Conservation (phyloP, 2,329 filamentous ascomycete species). For the Periconia sp. region DNA sequence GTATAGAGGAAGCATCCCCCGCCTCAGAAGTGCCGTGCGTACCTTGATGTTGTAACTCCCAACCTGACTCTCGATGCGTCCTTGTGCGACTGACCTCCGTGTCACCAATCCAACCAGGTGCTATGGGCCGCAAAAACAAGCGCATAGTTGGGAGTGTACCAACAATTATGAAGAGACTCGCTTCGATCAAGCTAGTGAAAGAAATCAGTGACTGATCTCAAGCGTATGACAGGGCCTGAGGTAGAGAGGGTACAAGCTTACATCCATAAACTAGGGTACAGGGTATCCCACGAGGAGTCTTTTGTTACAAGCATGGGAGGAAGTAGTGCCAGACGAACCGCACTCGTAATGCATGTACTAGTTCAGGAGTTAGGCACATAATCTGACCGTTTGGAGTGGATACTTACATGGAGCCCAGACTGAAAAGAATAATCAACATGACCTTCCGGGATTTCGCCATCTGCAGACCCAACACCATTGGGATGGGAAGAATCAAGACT, state of each 20-base stretch:
- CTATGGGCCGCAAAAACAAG: slow-evolving; percentile 43
- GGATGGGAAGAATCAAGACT: slow-evolving; percentile 13
- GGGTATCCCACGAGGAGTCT: slow-evolving; percentile 13
- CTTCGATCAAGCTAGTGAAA: slow-evolving; percentile 37
- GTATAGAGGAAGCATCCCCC: slow-evolving; percentile 6
- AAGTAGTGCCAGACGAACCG: slow-evolving; percentile 12
- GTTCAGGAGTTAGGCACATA: background rate
- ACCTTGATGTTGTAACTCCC: slow-evolving; percentile 9
- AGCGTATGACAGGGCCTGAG: background rate
- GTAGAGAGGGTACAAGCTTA: slow-evolving; percentile 1
- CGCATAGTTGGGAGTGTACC: slow-evolving; percentile 45
- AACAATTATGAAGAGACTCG: slow-evolving; percentile 46
- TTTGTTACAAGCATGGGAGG: slow-evolving; percentile 12
- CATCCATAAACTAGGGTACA: slow-evolving; percentile 17
- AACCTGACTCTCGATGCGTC: slow-evolving; percentile 1
- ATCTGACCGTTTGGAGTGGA: background rate
- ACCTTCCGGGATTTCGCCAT: slow-evolving; percentile 15
- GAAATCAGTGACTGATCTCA: background rate
- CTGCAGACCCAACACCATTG: slow-evolving; percentile 15
- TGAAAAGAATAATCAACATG: slow-evolving; percentile 16
- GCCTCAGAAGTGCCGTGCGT: slow-evolving; percentile 6
- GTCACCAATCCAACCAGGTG: slow-evolving; percentile 19
- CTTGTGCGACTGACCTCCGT: background rate
- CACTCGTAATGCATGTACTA: slow-evolving; percentile 17
- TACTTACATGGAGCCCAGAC: slow-evolving; percentile 10